phyloP scores from a whole-genome alignment of 2,329 filamentous ascomycete genomes.

The Tolypocladium cylindrosporum region DNA sequence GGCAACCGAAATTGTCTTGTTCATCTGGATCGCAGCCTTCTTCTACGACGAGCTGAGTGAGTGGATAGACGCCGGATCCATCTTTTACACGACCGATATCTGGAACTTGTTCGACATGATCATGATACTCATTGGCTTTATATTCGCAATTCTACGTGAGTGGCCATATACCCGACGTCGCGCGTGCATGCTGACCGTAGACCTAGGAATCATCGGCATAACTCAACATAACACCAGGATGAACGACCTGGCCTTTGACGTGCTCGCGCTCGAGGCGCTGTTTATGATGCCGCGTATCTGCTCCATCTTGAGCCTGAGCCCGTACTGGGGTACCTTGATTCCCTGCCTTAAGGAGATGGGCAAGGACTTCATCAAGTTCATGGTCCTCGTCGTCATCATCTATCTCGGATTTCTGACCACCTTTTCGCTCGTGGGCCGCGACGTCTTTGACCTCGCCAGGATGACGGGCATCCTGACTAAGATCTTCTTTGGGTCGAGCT shows the following conservation, averaged over 20 bases:
- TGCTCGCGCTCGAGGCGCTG: constrained; percentile 79
- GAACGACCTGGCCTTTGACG: constrained; percentile 76
- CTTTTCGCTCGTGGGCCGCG: constrained; percentile 67
- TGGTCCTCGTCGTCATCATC: constrained; percentile 68
- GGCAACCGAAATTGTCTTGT: constrained; percentile 59
- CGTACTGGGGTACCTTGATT: constrained; percentile 84
- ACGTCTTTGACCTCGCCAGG: constrained; percentile 50
- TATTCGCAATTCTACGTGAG: constrained; percentile 65
- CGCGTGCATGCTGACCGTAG: constrained; percentile 3
- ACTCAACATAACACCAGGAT: constrained; percentile 47
- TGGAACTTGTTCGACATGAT: constrained; percentile 68
- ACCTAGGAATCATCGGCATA: constrained; percentile 20
- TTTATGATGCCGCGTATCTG: constrained; percentile 86
- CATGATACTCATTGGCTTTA: constrained; percentile 63
- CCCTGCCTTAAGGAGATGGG: constrained; percentile 92
- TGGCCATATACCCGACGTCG: constrained; percentile 4
- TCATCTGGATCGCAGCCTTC: constrained; percentile 80
- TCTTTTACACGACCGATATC: constrained; percentile 77
- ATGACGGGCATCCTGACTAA: constrained; percentile 73
- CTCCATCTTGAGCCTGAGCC: constrained; percentile 76
- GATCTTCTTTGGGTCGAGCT: constrained; percentile 71
- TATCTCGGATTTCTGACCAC: constrained; percentile 87
- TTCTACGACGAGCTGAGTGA: constrained; percentile 81
- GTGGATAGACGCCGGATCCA: constrained; percentile 73
- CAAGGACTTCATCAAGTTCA: constrained; percentile 82